These are phyloP conservation scores for Cercospora sp. DNA, from an alignment of 2,329 filamentous ascomycete genomes.

Conservation along the genomic window DNA sequence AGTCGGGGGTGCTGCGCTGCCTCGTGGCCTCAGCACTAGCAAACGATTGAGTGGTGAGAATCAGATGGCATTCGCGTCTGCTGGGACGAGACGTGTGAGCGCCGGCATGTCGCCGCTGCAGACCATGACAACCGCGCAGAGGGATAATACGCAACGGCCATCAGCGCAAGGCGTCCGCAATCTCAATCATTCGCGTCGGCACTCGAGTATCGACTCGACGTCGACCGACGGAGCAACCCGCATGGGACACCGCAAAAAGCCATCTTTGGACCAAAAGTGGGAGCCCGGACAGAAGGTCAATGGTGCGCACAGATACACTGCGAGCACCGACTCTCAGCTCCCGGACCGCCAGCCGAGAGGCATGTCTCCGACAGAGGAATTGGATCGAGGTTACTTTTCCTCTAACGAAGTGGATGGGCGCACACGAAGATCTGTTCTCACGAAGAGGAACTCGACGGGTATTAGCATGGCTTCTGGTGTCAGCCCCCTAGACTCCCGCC, in stretches of 20 bases:
- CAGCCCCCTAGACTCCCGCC: constrained; percentile 52
- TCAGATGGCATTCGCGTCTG: constrained; percentile 12
- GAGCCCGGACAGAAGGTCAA: constrained; percentile 31
- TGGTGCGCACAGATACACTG: constrained; percentile 27
- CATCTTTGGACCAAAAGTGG: constrained; percentile 62
- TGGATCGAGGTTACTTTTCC: constrained; percentile 91
- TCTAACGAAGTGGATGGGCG: constrained; percentile 71
- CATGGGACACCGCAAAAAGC: constrained; percentile 54
- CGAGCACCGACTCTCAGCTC: constrained; percentile 26
- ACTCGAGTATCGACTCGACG: constrained; percentile 79
- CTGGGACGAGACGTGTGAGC: constrained; percentile 33
- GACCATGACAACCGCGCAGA: constrained; percentile 36
- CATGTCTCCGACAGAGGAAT: constrained; percentile 50
- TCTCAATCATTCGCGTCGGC: constrained; percentile 78
- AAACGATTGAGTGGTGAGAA: constrained; percentile 25
- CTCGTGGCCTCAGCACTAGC: constrained; percentile 23
- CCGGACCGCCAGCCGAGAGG: constrained; percentile 38
- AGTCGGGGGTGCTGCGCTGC: constrained; percentile 31
- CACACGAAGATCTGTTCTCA: constrained; percentile 60
- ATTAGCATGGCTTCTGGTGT: constrained; percentile 17
- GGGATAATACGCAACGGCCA: constrained; percentile 37
- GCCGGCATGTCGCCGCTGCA: constrained; percentile 34
- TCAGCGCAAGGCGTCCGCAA: constrained; percentile 41
- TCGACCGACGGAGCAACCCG: constrained; percentile 39
- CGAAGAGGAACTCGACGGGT: constrained; percentile 60